Conservation (phyloP, 257 asterid species). For the Solanum ossicruentum region DNA sequence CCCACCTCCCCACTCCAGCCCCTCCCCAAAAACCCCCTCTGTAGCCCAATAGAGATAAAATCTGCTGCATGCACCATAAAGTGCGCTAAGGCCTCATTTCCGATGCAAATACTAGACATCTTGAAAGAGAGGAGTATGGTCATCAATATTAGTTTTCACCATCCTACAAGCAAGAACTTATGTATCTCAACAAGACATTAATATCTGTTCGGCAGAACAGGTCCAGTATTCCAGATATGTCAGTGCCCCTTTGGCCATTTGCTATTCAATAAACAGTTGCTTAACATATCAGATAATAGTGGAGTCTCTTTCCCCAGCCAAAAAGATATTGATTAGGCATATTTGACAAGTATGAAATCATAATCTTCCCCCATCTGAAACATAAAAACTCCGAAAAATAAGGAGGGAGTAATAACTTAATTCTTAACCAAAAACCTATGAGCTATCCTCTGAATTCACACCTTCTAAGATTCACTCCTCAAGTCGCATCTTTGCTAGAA, state of each 20-base stretch:
- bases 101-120: background rate
- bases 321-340: background rate
- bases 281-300: background rate
- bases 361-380: background rate
- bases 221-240: background rate
- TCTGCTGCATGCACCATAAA: background rate
- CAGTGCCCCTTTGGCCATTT: background rate
- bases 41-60: background rate
- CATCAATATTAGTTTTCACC: background rate
- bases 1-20: background rate
- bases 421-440: background rate
- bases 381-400: background rate
- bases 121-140: background rate
- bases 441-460: background rate
- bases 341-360: background rate
- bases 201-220: background rate
- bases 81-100: background rate
- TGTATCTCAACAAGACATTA: background rate
- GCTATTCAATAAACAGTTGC: background rate
- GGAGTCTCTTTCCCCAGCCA: background rate
- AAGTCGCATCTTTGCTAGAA: background rate
- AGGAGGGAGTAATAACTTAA: background rate
- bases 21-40: background rate
- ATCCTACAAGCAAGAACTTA: background rate
- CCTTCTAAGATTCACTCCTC: background rate